These are phyloP conservation scores for Licmophora abbreviata DNA, from an alignment of 108 stramenopile species.

Conservation along the genomic window DNA sequence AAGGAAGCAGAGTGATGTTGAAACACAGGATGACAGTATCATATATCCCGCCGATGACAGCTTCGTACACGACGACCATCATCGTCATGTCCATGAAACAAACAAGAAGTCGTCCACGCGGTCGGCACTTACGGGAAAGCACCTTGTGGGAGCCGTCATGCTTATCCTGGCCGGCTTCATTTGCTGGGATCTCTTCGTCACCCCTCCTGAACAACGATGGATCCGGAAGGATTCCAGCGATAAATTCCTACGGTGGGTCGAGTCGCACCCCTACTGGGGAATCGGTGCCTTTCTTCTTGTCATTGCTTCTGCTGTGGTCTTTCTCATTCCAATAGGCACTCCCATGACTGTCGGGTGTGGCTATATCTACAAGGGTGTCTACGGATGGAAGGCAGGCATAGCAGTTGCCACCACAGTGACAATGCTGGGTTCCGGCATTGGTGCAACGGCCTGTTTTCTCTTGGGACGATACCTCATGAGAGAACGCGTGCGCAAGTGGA, in stretches of 20 bases:
- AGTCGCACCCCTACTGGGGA: constrained; percentile 35
- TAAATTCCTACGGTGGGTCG: constrained; percentile 39
- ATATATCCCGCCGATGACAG: no score
- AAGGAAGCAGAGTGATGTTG: no score
- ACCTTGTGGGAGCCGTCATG: constrained; percentile 13
- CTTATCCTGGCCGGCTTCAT: constrained; percentile 16
- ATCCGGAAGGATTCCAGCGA: constrained; percentile 39
- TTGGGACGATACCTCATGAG: constrained; percentile 72
- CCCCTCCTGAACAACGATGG: constrained; percentile 33
- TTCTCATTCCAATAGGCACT: constrained; percentile 47
- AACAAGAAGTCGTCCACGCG: no score
- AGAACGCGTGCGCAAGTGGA: constrained; percentile 67
- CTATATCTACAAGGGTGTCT: constrained; percentile 70
- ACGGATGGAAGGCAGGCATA: constrained; percentile 71
- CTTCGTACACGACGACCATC: no score
- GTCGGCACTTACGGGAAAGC: constrained; percentile 10
- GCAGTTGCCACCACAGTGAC: constrained; percentile 48
- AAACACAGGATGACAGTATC: no score
- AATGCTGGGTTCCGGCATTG: constrained; percentile 51
- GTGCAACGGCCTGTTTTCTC: constrained; percentile 61
- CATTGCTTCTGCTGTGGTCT: constrained; percentile 40
- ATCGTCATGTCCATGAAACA: no score
- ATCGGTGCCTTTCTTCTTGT: constrained; percentile 36
- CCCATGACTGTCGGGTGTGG: constrained; percentile 69
- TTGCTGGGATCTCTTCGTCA: constrained; percentile 34